Conservation (phyloP, 83 land plant species). For the Larix sibirica region DNA sequence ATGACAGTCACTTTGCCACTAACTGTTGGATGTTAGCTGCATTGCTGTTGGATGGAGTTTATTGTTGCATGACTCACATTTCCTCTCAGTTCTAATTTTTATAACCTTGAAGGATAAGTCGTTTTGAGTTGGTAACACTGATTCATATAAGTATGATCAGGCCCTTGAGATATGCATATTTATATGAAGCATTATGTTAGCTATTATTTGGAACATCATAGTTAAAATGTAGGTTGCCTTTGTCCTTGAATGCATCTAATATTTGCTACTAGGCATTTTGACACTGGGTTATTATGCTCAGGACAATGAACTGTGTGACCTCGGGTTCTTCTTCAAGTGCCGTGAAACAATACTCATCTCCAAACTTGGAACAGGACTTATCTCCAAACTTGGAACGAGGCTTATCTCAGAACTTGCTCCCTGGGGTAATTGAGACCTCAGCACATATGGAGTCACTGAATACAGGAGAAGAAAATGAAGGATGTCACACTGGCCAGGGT, state of each 20-base stretch:
- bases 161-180: too few relatives aligned
- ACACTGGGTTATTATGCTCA: neutral
- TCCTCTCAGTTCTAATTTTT: neutral
- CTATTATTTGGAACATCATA: too few relatives aligned
- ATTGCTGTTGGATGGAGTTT: neutral
- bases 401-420: neutral
- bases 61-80: neutral
- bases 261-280: neutral
- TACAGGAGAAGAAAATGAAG: conserved; percentile 29
- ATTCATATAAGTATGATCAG: too few relatives aligned
- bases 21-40: neutral
- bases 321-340: neutral
- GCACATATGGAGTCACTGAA: conserved; percentile 27
- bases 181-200: too few relatives aligned
- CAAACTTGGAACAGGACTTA: neutral
- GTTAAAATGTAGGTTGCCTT: neutral
- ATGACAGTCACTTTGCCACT: too few relatives aligned
- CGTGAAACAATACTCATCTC: neutral
- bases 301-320: neutral
- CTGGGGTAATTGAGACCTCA: neutral
- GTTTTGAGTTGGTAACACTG: too few relatives aligned
- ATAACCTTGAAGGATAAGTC: neutral
- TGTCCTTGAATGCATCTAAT: neutral
- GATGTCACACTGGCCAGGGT: conserved; percentile 23
- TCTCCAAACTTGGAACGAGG: neutral